phyloP scores from a whole-genome alignment of 208 protist species.

The Crithidia expoeki region DNA sequence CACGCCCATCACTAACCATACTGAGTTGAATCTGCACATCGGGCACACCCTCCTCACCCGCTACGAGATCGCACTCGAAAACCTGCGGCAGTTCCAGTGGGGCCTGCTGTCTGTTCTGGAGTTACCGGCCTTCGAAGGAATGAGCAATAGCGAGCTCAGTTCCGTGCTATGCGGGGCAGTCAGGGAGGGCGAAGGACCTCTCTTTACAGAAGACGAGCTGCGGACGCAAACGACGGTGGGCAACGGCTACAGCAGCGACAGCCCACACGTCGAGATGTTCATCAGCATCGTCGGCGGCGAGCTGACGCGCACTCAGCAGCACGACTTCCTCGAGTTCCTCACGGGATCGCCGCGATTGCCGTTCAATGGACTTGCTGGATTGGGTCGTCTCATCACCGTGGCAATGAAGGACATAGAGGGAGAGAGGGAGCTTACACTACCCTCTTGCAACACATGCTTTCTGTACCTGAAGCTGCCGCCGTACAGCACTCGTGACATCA shows the following conservation, averaged over 20 bases:
- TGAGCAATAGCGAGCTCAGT: constrained; percentile 62
- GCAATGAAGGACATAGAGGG: constrained; percentile 85
- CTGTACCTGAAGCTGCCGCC: constrained; percentile 91
- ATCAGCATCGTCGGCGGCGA: constrained; percentile 70
- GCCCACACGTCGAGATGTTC: constrained; percentile 69
- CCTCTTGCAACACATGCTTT: constrained; percentile 93
- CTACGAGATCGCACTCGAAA: constrained; percentile 48
- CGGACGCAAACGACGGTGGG: constrained; percentile 56
- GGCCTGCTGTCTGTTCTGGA: constrained; percentile 75
- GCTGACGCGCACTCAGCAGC: constrained; percentile 69
- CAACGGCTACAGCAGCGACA: constrained; percentile 82
- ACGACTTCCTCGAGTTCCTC: constrained; percentile 89
- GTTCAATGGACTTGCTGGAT: constrained; percentile 70
- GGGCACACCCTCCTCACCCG: constrained; percentile 35
- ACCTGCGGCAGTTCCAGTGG: constrained; percentile 64
- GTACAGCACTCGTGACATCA: constrained; percentile 71
- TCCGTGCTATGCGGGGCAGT: constrained; percentile 54
- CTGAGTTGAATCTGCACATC: constrained; percentile 17
- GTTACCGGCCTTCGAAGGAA: constrained; percentile 48
- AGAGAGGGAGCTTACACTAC: constrained; percentile 68
- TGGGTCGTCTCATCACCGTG: constrained; percentile 81
- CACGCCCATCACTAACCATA: constrained; percentile 32
- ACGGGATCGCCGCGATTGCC: constrained; percentile 86
- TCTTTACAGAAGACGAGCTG: constrained; percentile 79
- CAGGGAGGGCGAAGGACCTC: constrained; percentile 24